Conservation (phyloP, 2,329 filamentous ascomycete genomes). For the Sporothrix luriei region DNA sequence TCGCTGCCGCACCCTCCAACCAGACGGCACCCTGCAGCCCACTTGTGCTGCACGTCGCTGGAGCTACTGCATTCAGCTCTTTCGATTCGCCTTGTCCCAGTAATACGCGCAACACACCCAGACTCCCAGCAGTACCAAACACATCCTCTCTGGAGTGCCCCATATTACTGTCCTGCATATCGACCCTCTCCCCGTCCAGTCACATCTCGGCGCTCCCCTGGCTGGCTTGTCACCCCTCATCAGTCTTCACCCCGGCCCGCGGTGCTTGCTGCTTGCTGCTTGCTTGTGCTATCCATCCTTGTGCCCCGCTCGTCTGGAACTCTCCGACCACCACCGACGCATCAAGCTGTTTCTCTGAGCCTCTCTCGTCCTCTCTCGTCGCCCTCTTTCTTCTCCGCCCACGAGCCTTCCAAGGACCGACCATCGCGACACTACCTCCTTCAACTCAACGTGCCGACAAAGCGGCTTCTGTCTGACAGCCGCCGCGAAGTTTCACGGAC, state of each 20-base stretch:
- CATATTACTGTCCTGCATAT: slow-evolving; percentile 28
- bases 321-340: slow-evolving; percentile 18
- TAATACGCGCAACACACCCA: not conserved
- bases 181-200: slow-evolving; percentile 25
- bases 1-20: slow-evolving; percentile 17
- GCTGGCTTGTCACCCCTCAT: slow-evolving; percentile 20
- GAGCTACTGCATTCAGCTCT: slow-evolving; percentile 34
- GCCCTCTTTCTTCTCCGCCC: not conserved
- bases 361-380: not conserved
- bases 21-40: slow-evolving; percentile 25
- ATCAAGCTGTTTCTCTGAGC: slow-evolving; percentile 2
- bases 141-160: slow-evolving; percentile 12
- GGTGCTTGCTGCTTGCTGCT: not conserved
- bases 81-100: not conserved
- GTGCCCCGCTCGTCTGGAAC: slow-evolving; percentile 20
- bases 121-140: not conserved
- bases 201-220: slow-evolving; percentile 30
- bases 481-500: not conserved
- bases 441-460: too few relatives aligned
- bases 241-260: slow-evolving; percentile 23
- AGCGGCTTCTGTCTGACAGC: too few relatives aligned
- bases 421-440: not conserved
- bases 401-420: not conserved
- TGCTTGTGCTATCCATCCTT: slow-evolving; percentile 1
- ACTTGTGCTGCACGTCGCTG: slow-evolving; percentile 31